Evolutionary conservation across 2,329 filamentous ascomycete species (phyloP).

Genomic region (Dryadomyces sulphureus): DNA sequence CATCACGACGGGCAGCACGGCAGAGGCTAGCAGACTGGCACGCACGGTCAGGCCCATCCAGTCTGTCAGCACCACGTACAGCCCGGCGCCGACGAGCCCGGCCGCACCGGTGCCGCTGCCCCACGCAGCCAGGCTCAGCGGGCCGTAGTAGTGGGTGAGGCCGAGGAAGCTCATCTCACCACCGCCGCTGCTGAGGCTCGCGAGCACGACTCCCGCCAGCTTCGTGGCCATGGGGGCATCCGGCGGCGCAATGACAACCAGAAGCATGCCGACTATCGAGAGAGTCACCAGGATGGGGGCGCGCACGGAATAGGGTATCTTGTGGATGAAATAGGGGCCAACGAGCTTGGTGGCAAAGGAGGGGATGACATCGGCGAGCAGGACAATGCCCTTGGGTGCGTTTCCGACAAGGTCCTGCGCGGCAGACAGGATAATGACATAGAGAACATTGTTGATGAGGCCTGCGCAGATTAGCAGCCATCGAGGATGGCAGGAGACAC

Average conservation of each 20-base stretch:
- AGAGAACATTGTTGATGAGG: conserved; percentile 92
- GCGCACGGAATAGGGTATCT: conserved; percentile 64
- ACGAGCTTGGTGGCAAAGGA: conserved; percentile 78
- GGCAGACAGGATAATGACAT: conserved; percentile 89
- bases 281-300: conserved; percentile 60
- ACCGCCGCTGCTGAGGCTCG: conserved; percentile 70
- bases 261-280: conserved; percentile 74
- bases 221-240: conserved; percentile 54
- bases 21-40: conserved; percentile 60
- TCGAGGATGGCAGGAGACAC: conserved; percentile 3
- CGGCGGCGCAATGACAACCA: conserved; percentile 66
- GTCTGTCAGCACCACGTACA: conserved; percentile 78
- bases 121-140: conserved; percentile 78
- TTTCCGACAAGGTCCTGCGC: conserved; percentile 85
- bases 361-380: conserved; percentile 84
- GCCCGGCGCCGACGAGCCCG: conserved; percentile 70
- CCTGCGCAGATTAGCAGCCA: conserved; percentile 31
- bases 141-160: conserved; percentile 85
- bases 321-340: conserved; percentile 87
- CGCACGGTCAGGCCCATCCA: conserved; percentile 61
- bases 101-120: conserved; percentile 84
- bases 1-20: conserved; percentile 70
- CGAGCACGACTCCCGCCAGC: conserved; percentile 69
- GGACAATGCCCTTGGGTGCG: conserved; percentile 80
- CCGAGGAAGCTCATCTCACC: conserved; percentile 87